phyloP scores from a whole-genome alignment of 371 early-diverging fungal species.

The Haplosporangium sp. region DNA sequence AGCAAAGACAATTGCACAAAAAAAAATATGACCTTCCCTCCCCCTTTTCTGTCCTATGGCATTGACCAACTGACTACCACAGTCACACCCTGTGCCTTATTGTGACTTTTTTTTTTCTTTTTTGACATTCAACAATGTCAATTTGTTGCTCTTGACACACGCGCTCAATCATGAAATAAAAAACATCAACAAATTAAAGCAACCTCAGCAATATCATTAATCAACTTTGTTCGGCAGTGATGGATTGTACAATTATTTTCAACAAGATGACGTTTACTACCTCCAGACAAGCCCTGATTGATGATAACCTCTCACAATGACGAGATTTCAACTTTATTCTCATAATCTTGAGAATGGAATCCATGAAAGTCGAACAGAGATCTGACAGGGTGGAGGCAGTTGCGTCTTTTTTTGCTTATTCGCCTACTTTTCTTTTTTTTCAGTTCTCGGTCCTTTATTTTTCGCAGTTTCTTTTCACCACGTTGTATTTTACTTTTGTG shows the following conservation, averaged over 20 bases:
- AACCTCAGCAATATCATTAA: neutral
- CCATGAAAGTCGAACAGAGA: conserved; percentile 56
- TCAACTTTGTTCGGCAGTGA: neutral
- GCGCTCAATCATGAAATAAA: neutral
- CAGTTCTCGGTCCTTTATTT: too few relatives aligned
- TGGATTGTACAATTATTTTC: conserved; percentile 46
- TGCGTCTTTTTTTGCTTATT: neutral
- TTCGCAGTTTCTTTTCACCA: neutral
- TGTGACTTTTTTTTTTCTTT: neutral
- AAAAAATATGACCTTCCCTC: neutral
- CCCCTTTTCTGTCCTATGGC: neutral
- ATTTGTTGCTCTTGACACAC: neutral
- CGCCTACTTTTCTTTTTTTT: neutral
- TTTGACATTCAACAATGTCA: too few relatives aligned
- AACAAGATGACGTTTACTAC: neutral
- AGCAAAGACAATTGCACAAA: neutral
- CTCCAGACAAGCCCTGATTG: conserved; percentile 29
- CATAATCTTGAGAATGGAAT: neutral
- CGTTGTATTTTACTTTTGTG: neutral
- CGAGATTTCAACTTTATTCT: conserved; percentile 18
- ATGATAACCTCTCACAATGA: conserved; percentile 50
- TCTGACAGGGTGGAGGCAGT: conserved; percentile 44
- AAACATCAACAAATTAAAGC: neutral
- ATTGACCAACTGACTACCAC: conserved; percentile 2
- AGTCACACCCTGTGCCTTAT: neutral